Percentiles rank a stretch among this genome's conserved stretches.
These are phyloP conservation scores for Calophaca sinica DNA, from an alignment of 306 rosid species.

Conservation along the genomic window DNA sequence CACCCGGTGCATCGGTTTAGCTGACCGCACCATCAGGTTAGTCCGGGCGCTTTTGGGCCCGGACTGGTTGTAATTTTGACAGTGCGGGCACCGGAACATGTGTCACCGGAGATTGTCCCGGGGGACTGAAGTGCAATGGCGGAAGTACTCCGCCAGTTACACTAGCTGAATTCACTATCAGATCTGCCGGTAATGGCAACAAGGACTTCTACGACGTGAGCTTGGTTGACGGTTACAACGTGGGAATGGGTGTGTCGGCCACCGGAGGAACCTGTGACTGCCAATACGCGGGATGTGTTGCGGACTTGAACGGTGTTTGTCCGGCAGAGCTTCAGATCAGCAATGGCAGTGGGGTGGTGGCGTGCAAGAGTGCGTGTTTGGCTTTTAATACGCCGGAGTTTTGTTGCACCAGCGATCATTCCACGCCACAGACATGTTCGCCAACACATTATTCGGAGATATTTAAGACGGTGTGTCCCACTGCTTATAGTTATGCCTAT, in stretches of 20 bases:
- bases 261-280: conserved; percentile 83
- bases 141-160: conserved; percentile 78
- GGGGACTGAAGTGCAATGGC: conserved; percentile 58
- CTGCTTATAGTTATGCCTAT: conserved; percentile 90
- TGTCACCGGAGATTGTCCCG: conserved; percentile 68
- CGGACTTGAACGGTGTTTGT: conserved; percentile 68
- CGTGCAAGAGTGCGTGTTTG: conserved; percentile 87
- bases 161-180: conserved; percentile 73
- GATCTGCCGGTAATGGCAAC: conserved; percentile 10
- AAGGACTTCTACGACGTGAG: conserved; percentile 92
- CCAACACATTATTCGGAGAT: conserved; percentile 78
- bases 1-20: conserved; percentile 48
- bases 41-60: conserved; percentile 93
- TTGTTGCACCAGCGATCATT: conserved; percentile 82
- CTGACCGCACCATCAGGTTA: conserved; percentile 73
- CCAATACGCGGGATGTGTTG: conserved; percentile 80
- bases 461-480: conserved; percentile 85
- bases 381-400: conserved; percentile 72
- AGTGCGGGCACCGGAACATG: conserved; percentile 65
- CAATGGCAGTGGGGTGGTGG: conserved; percentile 57
- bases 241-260: conserved; percentile 74
- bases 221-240: conserved; percentile 92
- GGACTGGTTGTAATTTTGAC: conserved; percentile 79
- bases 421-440: conserved; percentile 77
- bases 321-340: conserved; percentile 68